A percentile compares a stretch with the other conserved stretches of the same genome.
These are phyloP conservation scores for Colletotrichum liriopes DNA, from an alignment of 2,329 filamentous ascomycete species.

Conservation along the genomic window DNA sequence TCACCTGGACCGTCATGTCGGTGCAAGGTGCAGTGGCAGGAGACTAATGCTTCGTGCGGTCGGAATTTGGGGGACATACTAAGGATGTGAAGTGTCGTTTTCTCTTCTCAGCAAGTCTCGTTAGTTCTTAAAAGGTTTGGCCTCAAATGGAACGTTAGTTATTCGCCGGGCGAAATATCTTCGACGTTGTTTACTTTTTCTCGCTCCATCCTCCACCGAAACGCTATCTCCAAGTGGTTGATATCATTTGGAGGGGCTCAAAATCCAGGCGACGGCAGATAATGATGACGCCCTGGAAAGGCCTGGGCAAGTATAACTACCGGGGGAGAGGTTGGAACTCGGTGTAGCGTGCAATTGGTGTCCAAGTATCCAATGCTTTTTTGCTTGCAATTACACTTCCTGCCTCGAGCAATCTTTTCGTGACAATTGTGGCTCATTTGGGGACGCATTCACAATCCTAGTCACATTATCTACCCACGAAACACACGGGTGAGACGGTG, in stretches of 20 bases:
- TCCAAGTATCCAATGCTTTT: too few relatives aligned
- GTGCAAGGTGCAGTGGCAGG: not conserved
- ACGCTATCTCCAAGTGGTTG: too few relatives aligned
- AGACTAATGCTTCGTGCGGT: not conserved
- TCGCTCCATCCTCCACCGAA: too few relatives aligned
- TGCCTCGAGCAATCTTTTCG: not conserved
- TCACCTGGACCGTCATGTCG: not conserved
- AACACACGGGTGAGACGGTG: not conserved
- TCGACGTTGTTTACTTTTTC: not conserved
- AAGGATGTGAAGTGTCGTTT: not conserved
- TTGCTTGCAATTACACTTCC: not conserved
- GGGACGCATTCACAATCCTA: not conserved
- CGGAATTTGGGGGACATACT: not conserved
- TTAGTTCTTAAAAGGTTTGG: not conserved
- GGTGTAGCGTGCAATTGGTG: too few relatives aligned
- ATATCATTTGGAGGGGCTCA: not conserved
- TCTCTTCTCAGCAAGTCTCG: not conserved
- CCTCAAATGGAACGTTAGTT: not conserved
- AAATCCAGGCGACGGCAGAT: not conserved
- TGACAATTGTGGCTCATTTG: too few relatives aligned
- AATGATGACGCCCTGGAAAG: not conserved
- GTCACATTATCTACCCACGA: not conserved
- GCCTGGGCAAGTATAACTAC: not conserved
- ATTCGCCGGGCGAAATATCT: not conserved
- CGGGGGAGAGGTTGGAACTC: too few relatives aligned